phyloP scores from a whole-genome alignment of 2,329 filamentous ascomycete genomes.

The Capronia americana region DNA sequence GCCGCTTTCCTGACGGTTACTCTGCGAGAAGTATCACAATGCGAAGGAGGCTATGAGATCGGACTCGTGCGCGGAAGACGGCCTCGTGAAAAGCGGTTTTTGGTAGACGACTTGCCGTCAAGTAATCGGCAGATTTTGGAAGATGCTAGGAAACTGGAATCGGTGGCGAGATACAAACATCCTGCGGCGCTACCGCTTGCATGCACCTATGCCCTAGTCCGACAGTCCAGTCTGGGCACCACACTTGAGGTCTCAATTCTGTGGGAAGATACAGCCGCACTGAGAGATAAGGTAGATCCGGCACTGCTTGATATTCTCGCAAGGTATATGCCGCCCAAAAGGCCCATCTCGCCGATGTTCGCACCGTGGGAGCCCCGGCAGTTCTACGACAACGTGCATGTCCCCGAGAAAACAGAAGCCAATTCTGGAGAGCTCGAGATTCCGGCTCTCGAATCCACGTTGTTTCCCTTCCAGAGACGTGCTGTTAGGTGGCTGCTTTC shows the following conservation, averaged over 20 bases:
- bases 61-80: conserved; percentile 21
- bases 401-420: conserved; percentile 47
- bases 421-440: conserved; percentile 47
- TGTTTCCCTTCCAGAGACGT: conserved; percentile 58
- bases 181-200: conserved; percentile 27
- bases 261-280: conserved; percentile 25
- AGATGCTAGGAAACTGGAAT: conserved; percentile 24
- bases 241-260: conserved; percentile 24
- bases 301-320: conserved; percentile 27
- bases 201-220: conserved; percentile 22
- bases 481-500: conserved; percentile 55
- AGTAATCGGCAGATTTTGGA: conserved; percentile 16
- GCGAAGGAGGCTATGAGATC: conserved; percentile 6
- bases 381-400: conserved; percentile 57
- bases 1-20: conserved; percentile 12
- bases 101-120: not conserved
- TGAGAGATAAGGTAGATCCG: conserved; percentile 31
- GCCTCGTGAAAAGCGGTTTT: conserved; percentile 10
- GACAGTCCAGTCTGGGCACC: not conserved
- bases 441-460: conserved; percentile 45
- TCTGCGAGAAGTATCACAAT: conserved; percentile 9
- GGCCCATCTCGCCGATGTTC: conserved; percentile 1
- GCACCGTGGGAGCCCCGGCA: conserved; percentile 44
- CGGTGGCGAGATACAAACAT: conserved; percentile 26
- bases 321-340: conserved; percentile 16